These are phyloP conservation scores for Tetraselmis chui DNA, from an alignment of 139 green algal species.

Conservation along the genomic window DNA sequence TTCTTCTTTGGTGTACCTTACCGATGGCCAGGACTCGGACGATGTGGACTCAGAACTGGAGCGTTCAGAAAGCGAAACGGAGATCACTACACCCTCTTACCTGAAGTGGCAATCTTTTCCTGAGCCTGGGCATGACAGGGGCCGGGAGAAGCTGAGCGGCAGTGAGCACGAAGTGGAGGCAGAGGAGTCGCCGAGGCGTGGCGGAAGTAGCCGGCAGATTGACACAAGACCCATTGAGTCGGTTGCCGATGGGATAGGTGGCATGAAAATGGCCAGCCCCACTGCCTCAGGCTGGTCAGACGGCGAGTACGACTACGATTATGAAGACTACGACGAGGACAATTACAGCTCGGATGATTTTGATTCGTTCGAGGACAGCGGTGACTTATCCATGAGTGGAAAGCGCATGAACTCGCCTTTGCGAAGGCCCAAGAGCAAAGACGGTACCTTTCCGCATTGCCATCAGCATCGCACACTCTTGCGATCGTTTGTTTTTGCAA, in stretches of 20 bases:
- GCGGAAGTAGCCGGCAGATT: not conserved
- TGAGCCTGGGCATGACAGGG: too few relatives aligned
- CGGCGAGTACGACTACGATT: not conserved
- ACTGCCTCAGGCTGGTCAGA: not conserved
- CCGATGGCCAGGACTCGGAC: not conserved
- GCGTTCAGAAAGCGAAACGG: not conserved
- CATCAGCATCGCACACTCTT: too few relatives aligned
- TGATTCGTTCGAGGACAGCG: not conserved
- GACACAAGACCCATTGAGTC: too few relatives aligned
- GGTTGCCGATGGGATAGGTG: not conserved
- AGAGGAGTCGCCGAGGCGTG: not conserved
- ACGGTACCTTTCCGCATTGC: too few relatives aligned
- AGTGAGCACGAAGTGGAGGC: not conserved
- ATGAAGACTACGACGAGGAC: not conserved
- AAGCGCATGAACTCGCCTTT: not conserved
- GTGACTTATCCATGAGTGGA: not conserved
- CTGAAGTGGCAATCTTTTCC: not conserved
- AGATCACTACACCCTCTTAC: not conserved
- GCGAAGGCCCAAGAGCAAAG: not conserved
- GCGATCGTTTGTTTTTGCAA: too few relatives aligned
- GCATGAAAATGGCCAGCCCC: not conserved
- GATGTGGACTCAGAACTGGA: not conserved
- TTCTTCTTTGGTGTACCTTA: too few relatives aligned
- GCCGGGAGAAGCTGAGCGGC: not conserved
- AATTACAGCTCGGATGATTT: not conserved